These are phyloP conservation scores for Lipomyces spencermartinsiae DNA, from an alignment of 805 yeast species.

Conservation along the genomic window DNA sequence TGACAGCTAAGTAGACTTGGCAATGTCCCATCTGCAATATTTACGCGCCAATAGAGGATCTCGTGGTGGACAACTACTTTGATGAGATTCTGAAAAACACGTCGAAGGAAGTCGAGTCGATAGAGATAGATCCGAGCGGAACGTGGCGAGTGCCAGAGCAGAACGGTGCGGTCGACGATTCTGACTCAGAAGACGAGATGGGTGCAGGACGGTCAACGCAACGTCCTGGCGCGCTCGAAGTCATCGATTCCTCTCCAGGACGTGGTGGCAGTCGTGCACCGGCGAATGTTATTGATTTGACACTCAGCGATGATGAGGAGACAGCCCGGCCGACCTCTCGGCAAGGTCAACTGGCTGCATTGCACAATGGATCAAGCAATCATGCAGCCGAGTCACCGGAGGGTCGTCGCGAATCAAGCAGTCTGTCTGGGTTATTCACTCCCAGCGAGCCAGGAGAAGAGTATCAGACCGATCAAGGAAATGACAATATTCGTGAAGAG, in stretches of 20 bases:
- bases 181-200: constrained; percentile 21
- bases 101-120: constrained; percentile 62
- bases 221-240: constrained; percentile 8
- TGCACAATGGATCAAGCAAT: background rate
- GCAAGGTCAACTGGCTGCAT: background rate
- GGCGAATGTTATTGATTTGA: constrained; percentile 36
- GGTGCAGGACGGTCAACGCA: background rate
- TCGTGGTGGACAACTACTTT: constrained; percentile 72
- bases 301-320: constrained; percentile 38
- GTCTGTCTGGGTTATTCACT: background rate
- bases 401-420: background rate
- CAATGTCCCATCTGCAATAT: constrained; percentile 81
- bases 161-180: constrained; percentile 15
- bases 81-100: constrained; percentile 64
- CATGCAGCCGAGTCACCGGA: background rate
- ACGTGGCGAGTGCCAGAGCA: constrained; percentile 59
- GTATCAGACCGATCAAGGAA: background rate
- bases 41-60: constrained; percentile 57
- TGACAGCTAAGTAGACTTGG: constrained; percentile 61
- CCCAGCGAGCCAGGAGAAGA: constrained; percentile 2
- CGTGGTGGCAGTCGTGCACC: constrained; percentile 10
- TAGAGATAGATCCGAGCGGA: constrained; percentile 75
- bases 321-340: constrained; percentile 2
- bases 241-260: constrained; percentile 14
- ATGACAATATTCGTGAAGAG: background rate